Percentiles rank a stretch among this genome's conserved stretches.
Conservation (phyloP, 2,329 filamentous ascomycete species). For the Paraconiothyrium sp. region DNA sequence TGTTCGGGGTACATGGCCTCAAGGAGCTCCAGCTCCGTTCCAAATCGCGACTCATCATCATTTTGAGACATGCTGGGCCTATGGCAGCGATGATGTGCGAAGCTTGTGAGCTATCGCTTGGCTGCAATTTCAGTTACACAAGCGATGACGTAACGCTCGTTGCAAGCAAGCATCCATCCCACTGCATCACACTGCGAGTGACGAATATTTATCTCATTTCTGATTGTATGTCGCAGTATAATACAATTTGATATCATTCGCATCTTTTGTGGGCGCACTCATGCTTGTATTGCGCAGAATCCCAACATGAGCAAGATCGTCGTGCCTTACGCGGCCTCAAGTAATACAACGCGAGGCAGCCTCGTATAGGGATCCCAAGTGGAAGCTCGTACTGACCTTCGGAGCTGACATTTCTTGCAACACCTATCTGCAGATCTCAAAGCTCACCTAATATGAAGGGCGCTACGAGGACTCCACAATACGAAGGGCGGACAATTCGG, state of each 20-base stretch:
- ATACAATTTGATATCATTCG: too few relatives aligned
- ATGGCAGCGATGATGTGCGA: background rate
- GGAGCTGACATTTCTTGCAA: background rate
- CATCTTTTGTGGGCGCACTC: too few relatives aligned
- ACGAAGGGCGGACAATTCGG: slow-evolving; percentile 4
- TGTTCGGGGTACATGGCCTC: slow-evolving; percentile 57
- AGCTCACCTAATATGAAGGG: background rate
- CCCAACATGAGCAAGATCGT: too few relatives aligned
- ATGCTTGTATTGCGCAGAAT: too few relatives aligned
- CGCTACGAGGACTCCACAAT: slow-evolving; percentile 1
- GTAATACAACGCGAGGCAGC: background rate
- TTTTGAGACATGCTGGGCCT: background rate
- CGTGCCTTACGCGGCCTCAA: background rate
- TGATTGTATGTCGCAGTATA: too few relatives aligned
- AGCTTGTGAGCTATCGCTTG: background rate
- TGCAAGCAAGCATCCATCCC: background rate
- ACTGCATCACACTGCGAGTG: background rate
- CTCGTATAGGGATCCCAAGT: background rate
- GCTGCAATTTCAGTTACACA: background rate
- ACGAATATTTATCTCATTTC: too few relatives aligned
- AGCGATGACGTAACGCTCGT: background rate
- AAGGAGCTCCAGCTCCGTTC: slow-evolving; percentile 53
- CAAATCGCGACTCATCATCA: slow-evolving; percentile 15
- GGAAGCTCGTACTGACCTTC: background rate
- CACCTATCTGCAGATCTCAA: background rate